Evolutionary conservation across 805 yeast genomes (phyloP).

Genomic region (Pichia rugopelliculosa): DNA sequence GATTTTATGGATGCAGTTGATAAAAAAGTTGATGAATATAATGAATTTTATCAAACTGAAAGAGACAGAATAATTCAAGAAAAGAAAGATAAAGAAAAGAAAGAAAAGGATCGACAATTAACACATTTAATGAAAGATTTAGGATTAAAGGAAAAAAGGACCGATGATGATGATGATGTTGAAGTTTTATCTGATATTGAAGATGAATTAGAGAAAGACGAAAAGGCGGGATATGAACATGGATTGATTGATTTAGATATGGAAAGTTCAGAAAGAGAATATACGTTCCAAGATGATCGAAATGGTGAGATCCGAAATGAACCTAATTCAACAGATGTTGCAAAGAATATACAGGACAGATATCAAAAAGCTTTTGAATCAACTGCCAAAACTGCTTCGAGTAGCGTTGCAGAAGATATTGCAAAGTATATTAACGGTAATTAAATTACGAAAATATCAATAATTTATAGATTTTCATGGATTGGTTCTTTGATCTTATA

Average conservation of each 20-base stretch:
- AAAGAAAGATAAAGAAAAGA: slow-evolving; percentile 68
- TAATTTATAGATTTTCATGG: no score
- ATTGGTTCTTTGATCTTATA: neutral
- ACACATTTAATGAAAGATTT: slow-evolving; percentile 77
- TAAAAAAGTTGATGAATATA: slow-evolving; percentile 79
- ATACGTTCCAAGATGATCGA: slow-evolving; percentile 61
- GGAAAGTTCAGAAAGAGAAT: slow-evolving; percentile 46
- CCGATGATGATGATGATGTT: slow-evolving; percentile 32
- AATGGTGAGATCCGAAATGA: slow-evolving; percentile 47
- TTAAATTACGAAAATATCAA: no score
- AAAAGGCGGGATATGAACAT: slow-evolving; percentile 30
- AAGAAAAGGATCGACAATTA: slow-evolving; percentile 63
- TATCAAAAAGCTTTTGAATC: slow-evolving; percentile 68
- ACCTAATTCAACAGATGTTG: slow-evolving; percentile 43
- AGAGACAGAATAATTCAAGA: slow-evolving; percentile 73
- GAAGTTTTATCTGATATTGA: slow-evolving; percentile 32
- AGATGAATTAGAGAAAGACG: slow-evolving; percentile 40
- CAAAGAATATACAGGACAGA: slow-evolving; percentile 50
- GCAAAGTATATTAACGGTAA: slow-evolving; percentile 47
- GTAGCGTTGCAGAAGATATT: slow-evolving; percentile 64
- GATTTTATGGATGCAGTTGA: slow-evolving; percentile 83
- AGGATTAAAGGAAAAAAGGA: slow-evolving; percentile 47
- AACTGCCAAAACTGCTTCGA: slow-evolving; percentile 53
- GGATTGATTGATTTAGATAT: slow-evolving; percentile 43
- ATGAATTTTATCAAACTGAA: slow-evolving; percentile 75